Base-by-base conservation (phyloP, 495 filamentous ascomycete species). In the Cercophora newfieldiana region DNA sequence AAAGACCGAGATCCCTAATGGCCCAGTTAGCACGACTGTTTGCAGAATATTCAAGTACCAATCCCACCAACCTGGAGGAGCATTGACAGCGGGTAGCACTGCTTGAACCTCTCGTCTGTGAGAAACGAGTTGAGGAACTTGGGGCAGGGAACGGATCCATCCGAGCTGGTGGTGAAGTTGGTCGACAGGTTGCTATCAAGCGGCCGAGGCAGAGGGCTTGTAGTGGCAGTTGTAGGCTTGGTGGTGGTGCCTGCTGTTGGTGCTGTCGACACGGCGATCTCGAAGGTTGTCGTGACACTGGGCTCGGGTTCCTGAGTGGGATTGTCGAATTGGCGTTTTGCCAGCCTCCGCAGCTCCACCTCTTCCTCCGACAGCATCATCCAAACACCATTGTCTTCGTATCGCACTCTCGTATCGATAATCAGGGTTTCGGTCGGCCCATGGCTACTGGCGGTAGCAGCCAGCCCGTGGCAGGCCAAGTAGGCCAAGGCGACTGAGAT, bases 21-120 rank as follows among this genome's bases (percentile, higher is more conserved):
- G 12, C 30, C 19, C 19, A 28, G 10, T 66, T 44, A 22, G 30
- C 21, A 61, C 14, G 26, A 19, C 29, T 21, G 50, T 30, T 3
- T n/a, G 24, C 10, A 19, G 6, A 24, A 48, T 33, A 7, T n/a
- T 30, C 16, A 24, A 19, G 31, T 4, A 8, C 19, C 28, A n/a
- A 26, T 25, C 33, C 8, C 30, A 72, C 80, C 68, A 71, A 86
- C 88, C 75, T 87, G 85, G 6, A 95, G 81, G 21, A 94, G 85
- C 48, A 93, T 75, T 7, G 91, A 93, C 25, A 95, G 76, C 0
- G 92, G 90, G 61, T 90, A 84, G 72, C 92, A 96, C 18, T 82
- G 68, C 64, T 83, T 82, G 68, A 93, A 91, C 19, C 84, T 86
- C 19, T 77, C 66, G 67, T 91, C 85, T 28, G 72, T 71, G 54